Base-by-base conservation (phyloP, 345 rosid species). In the Chamaenerion angustifolium region DNA sequence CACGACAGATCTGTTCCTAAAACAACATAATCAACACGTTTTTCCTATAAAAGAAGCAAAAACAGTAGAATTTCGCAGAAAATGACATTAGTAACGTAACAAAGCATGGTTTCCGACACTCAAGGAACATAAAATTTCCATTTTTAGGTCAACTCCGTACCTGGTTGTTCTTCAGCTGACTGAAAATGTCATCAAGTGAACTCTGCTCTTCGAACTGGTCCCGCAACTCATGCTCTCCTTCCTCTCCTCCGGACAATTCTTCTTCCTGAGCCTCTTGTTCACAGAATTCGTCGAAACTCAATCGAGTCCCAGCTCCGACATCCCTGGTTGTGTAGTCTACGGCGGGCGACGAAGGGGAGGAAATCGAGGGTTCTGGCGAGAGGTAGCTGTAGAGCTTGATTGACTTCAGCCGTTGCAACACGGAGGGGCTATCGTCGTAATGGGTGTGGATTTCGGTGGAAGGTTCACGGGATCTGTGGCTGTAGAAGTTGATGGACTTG, bases 341-440 rank as follows among this genome's bases (percentile, higher is more conserved):
- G 45, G 51, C 59, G 11, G 11, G 43, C 40, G 35, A 40, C 13
- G 21, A 27, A 0, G 25, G 44, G 1, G 62, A 14, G 21, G 62
- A 44, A 58, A 44, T 13, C 21, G 42, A 35, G 62, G 77, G 46
- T 55, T 83, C 85, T 4, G 68, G 84, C 15, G 88, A 66, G 13
- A 76, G 58, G 66, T 75, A 75, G 59, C 51, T 66, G 37, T 75
- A 66, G 47, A 81, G 76, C 46, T 77, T 78, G 27, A 80, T 61
- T 62, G 95, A 86, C 65, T 69, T 86, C 49, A 90, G 66, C 49
- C 73, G 48, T 2, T 83, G 76, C 45, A 86, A 54, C 52, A 86
- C 19, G 37, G 37, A 31, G 37, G 37, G 37, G 37, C 37, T 12
- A 25, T 50, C 42, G 45, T 7, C 31, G 62, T 55, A 66, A 70